Percentiles rank a stretch among this genome's conserved stretches.
phyloP scores from a whole-genome alignment of 495 filamentous ascomycete species.

The Penicillium paradoxum region DNA sequence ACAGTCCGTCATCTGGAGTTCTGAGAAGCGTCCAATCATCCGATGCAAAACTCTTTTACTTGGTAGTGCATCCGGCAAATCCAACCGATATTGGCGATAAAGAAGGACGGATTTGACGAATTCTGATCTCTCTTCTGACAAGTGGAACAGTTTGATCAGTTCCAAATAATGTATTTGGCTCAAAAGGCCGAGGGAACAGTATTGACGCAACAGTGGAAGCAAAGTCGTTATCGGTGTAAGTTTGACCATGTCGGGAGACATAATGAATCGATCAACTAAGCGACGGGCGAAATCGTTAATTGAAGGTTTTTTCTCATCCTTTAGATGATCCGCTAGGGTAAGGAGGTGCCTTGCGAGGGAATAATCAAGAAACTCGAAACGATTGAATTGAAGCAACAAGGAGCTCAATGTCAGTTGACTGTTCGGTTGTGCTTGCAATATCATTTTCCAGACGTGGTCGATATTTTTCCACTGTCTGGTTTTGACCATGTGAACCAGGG shows the following conservation, averaged over 20 bases:
- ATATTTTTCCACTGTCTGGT: slow-evolving; percentile 30
- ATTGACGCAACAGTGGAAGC: slow-evolving; percentile 27
- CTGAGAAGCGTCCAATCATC: slow-evolving; percentile 21
- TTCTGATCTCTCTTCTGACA: slow-evolving; percentile 15
- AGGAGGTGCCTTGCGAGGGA: neutral
- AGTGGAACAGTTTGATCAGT: slow-evolving; percentile 26
- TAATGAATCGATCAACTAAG: neutral
- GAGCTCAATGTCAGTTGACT: neutral
- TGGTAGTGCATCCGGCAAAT: slow-evolving; percentile 20
- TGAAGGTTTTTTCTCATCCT: neutral
- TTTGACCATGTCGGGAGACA: neutral
- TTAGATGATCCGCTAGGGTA: neutral
- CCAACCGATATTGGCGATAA: slow-evolving; percentile 39
- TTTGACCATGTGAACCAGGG: slow-evolving; percentile 33
- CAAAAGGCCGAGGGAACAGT: slow-evolving; percentile 19
- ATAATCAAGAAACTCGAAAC: neutral
- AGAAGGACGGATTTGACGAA: slow-evolving; percentile 31
- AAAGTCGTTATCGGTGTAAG: slow-evolving; percentile 18
- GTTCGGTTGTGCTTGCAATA: neutral
- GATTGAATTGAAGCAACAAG: neutral
- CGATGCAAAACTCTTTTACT: slow-evolving; percentile 12
- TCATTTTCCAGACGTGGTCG: neutral
- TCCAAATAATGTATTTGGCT: slow-evolving; percentile 21
- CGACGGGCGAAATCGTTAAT: neutral
- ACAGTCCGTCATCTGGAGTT: slow-evolving; percentile 26